phyloP scores from a whole-genome alignment of 169 alveolate species.

The Perkinsus chesapeaki region DNA sequence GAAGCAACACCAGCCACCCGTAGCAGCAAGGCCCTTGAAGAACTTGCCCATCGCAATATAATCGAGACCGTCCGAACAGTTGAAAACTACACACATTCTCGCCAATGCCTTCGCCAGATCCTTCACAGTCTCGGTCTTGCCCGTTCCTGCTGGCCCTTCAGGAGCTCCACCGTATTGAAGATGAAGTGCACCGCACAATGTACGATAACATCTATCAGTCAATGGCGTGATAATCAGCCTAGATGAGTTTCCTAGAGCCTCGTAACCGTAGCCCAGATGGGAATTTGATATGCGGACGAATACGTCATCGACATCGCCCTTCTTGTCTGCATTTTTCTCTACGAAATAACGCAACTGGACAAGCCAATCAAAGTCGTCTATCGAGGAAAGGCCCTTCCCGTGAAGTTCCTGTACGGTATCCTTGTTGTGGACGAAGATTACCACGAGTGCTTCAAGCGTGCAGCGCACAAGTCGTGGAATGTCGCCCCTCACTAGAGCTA shows the following conservation, averaged over 20 bases:
- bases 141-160: constrained; percentile 95
- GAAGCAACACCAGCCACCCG: constrained; percentile 97
- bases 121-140: constrained; percentile 93
- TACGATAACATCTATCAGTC: constrained; percentile 87
- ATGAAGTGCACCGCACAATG: constrained; percentile 87
- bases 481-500: constrained; percentile 74
- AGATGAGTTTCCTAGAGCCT: constrained; percentile 85
- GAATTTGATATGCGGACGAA: constrained; percentile 81
- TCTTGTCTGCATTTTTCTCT: constrained; percentile 42
- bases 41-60: constrained; percentile 77
- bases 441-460: constrained; percentile 80
- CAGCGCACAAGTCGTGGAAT: constrained; percentile 66
- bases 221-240: constrained; percentile 89
- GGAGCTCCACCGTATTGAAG: constrained; percentile 90
- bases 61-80: constrained; percentile 89
- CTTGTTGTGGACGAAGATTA: constrained; percentile 79
- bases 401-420: constrained; percentile 65
- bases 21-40: constrained; percentile 86
- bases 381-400: constrained; percentile 48
- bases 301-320: constrained; percentile 56
- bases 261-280: constrained; percentile 75
- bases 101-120: constrained; percentile 88
- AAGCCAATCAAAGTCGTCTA: constrained; percentile 75
- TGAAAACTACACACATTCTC: constrained; percentile 85
- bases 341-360: constrained; percentile 81